Base-by-base conservation (phyloP, 306 rosid species). In the Dicorynia guianensis region DNA sequence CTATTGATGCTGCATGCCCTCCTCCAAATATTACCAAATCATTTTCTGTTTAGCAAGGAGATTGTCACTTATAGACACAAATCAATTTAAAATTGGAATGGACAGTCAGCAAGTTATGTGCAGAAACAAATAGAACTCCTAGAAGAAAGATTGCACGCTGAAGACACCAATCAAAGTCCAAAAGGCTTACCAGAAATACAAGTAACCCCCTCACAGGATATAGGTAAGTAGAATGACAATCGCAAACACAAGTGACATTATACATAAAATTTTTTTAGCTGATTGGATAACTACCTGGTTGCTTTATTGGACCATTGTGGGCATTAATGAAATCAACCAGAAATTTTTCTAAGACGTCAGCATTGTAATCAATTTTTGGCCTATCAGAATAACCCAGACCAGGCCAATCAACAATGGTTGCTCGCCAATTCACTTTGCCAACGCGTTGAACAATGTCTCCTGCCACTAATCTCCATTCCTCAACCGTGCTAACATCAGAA, bases 391-490 rank as follows among this genome's bases (percentile, higher is more conserved):
- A 91, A 40, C 98, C 98, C 44, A 94, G 76, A 76, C 98, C 98
- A 43, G 98, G 98, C 98, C 98, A 94, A 83, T 91, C 98, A 73
- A 94, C 93, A 62, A 94, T 90, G 39, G 96, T 91, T 25, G 96
- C 90, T 19, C 93, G 82, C 88, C 91, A 94, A 80, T 84, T 88
- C 81, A 82, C 78, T 43, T 81, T 46, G 49, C 90, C 91, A 56
- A 56, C 84, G 66, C 86, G 96, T 67, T 82, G 91, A 72, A 85
- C 93, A 56, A 94, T 79, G 63, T 86, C 87, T 74, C 86, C 83
- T 11, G 97, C 98, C 44, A 90, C 98, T 17, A 76, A 61, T 77
- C 98, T 90, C 98, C 98, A 94, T 77, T 94, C 98, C 87, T 94
- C 97, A 62, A 94, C 98, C 3, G 96, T 94, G 67, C 98, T 94